Evolutionary conservation across 148 eudicot genomes (phyloP), one percentile per base, ranked within the genome.

Genomic region (Persicaria tinctoria): DNA sequence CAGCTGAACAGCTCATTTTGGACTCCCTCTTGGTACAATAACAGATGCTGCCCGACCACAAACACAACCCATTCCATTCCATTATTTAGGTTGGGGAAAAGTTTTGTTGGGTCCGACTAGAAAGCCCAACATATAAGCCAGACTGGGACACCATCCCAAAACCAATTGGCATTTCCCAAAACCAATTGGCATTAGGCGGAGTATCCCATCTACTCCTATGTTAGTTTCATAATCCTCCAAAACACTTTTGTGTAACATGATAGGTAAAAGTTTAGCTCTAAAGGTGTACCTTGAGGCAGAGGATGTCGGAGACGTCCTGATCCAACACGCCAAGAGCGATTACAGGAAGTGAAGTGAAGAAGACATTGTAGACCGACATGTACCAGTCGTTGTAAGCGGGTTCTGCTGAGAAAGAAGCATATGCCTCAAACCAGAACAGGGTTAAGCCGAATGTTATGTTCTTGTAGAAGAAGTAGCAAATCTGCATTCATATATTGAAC

Each of bases 361-460:
- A 86, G 49, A 95, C 99, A 46, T 92, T 95, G 83, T 92, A 95
- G 72, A 85, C 70, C n/a, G 99, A 84, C 91, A 95, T 86, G 80
- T 95, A 95, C 97, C 97, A 95, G 79, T 95, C 99, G 55, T 95
- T 90, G 68, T 95, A 95, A 71, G 97, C 97, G 63, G 97, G 87
- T 82, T 89, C 86, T 68, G 92, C 99, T 46, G 99, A 95, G 88
- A 95, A 95, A 47, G 99, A 86, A 73, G 99, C 86, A 64, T 84
- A 82, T 32, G 91, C 91, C 85, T 92, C 99, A 5, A 79, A 95
- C 99, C 99, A 95, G 80, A 95, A 95, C 1, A 95, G 86, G 4
- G 97, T 95, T 59, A 95, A 80, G 68, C 97, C 99, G 71, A 95
- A 95, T n/a, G 97, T 75, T 62, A 95, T 80, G 83, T 92, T 92